Evolutionary conservation across 306 rosid species (phyloP).

Genomic region (Lathyrus aphaca): DNA sequence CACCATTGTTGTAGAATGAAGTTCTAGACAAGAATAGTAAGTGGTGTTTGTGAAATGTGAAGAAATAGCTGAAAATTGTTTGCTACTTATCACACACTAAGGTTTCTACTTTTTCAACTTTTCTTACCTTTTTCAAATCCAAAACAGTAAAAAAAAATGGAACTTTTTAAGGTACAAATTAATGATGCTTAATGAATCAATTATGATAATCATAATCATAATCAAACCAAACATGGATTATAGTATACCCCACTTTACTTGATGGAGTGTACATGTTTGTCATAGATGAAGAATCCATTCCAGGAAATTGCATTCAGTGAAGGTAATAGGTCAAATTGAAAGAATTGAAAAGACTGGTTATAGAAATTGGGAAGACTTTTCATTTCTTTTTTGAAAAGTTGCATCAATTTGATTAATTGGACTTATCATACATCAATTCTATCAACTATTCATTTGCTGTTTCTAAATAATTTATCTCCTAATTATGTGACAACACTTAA

Average conservation of each 20-base stretch:
- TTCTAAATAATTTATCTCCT: slow-evolving; percentile 31
- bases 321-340: slow-evolving; percentile 42
- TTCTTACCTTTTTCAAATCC: slow-evolving; percentile 36
- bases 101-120: slow-evolving; percentile 40
- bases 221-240: slow-evolving; percentile 37
- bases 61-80: slow-evolving; percentile 51
- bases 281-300: slow-evolving; percentile 48
- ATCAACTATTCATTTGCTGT: slow-evolving; percentile 37
- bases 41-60: slow-evolving; percentile 40
- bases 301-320: slow-evolving; percentile 35
- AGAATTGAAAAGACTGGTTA: slow-evolving; percentile 38
- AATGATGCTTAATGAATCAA: slow-evolving; percentile 48
- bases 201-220: slow-evolving; percentile 38
- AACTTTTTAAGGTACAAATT: slow-evolving; percentile 36
- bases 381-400: slow-evolving; percentile 15
- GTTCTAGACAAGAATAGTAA: slow-evolving; percentile 39
- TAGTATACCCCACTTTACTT: slow-evolving; percentile 40
- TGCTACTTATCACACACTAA: slow-evolving; percentile 41
- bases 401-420: slow-evolving; percentile 40
- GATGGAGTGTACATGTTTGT: slow-evolving; percentile 36
- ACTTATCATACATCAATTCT: slow-evolving; percentile 39
- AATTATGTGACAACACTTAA: no score
- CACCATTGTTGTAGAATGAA: slow-evolving; percentile 43
- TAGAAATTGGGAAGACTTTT: slow-evolving; percentile 35
- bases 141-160: slow-evolving; percentile 26